Conservation (phyloP, 1,139 yeast species). For the Geotrichum bryndzae region DNA sequence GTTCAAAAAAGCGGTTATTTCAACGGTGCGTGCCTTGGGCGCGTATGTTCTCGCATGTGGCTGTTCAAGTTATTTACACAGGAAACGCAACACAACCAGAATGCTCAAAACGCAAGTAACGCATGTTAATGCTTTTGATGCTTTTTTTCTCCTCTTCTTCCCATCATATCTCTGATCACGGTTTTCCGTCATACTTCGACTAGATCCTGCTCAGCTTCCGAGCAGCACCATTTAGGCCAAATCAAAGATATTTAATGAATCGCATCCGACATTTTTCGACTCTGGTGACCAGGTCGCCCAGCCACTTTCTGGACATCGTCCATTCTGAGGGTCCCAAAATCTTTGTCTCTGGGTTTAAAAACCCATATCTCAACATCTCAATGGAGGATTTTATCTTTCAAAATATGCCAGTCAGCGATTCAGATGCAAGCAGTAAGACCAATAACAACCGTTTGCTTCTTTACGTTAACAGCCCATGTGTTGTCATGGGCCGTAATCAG, state of each 20-base stretch:
- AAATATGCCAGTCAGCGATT: constrained; percentile 45
- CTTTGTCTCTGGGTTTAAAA: constrained; percentile 44
- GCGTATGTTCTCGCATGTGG: too few relatives aligned
- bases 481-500: constrained; percentile 93
- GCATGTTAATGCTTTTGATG: too few relatives aligned
- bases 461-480: constrained; percentile 76
- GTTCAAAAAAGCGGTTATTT: too few relatives aligned
- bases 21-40: too few relatives aligned
- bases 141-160: neutral
- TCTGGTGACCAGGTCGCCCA: neutral
- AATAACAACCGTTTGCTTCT: constrained; percentile 54
- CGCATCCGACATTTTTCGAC: constrained; percentile 2
- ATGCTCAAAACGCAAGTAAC: too few relatives aligned
- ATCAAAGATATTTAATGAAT: neutral
- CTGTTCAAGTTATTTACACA: too few relatives aligned
- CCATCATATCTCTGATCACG: neutral
- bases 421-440: constrained; percentile 19
- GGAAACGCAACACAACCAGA: too few relatives aligned
- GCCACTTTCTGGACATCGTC: constrained; percentile 8
- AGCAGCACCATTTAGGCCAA: neutral
- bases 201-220: neutral
- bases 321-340: constrained; percentile 21
- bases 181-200: too few relatives aligned
- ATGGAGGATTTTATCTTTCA: constrained; percentile 73
- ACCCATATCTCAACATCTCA: constrained; percentile 76